A percentile compares a stretch with the other conserved stretches of the same genome.
Evolutionary conservation across 371 early-diverging fungal genomes (phyloP).

Genomic region (Fennellomyces sp.): DNA sequence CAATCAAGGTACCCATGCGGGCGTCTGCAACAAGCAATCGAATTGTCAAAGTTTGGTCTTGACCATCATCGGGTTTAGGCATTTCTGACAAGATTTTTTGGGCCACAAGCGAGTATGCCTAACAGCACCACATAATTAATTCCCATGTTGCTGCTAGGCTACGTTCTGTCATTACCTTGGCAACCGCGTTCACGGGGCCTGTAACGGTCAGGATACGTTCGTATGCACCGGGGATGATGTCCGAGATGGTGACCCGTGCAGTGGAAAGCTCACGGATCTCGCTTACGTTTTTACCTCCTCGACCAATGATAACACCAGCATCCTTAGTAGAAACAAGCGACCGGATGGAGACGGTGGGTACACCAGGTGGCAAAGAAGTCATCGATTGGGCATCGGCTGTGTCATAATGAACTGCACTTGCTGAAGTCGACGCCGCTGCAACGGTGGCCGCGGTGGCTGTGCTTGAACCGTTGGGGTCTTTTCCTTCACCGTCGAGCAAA

Average conservation of each 20-base stretch:
- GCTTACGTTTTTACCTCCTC: slow-evolving; percentile 78
- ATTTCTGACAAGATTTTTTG: slow-evolving; percentile 65
- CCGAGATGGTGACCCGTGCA: slow-evolving; percentile 81
- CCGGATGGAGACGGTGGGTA: slow-evolving; percentile 52
- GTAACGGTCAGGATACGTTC: slow-evolving; percentile 79
- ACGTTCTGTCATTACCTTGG: slow-evolving; percentile 57
- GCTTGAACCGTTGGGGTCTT: not conserved
- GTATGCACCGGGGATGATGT: slow-evolving; percentile 72
- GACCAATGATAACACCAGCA: slow-evolving; percentile 86
- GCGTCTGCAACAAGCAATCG: slow-evolving; percentile 74
- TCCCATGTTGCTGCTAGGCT: not conserved
- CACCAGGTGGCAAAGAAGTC: slow-evolving; percentile 1
- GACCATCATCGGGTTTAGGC: slow-evolving; percentile 34
- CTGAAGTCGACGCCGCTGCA: slow-evolving; percentile 2
- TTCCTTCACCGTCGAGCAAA: slow-evolving; percentile 9
- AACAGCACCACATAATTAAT: not conserved
- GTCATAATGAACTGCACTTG: not conserved
- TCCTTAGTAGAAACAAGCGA: slow-evolving; percentile 82
- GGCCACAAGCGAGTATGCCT: slow-evolving; percentile 76
- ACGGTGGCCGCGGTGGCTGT: not conserved
- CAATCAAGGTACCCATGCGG: slow-evolving; percentile 91
- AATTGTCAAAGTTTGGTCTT: slow-evolving; percentile 55
- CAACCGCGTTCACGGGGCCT: slow-evolving; percentile 75
- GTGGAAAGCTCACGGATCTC: slow-evolving; percentile 78
- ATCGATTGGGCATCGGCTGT: not conserved